phyloP scores from a whole-genome alignment of 805 yeast species.

The Nakazawaea holstii region DNA sequence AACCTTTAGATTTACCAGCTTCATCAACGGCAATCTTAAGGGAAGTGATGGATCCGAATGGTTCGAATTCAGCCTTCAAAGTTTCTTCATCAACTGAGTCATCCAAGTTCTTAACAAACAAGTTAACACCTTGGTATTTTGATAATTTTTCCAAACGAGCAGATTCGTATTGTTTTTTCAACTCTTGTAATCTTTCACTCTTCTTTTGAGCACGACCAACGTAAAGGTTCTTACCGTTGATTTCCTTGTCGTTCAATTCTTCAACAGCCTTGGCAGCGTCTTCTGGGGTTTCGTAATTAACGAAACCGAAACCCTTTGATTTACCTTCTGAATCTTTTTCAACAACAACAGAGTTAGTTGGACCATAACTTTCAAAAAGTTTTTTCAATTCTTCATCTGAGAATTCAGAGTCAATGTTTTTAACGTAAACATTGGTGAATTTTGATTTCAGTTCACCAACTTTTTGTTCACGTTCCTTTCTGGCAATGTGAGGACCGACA shows the following conservation, averaged over 20 bases:
- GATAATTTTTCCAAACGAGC: constrained; percentile 85
- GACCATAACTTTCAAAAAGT: constrained; percentile 70
- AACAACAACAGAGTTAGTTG: constrained; percentile 75
- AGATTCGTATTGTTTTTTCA: constrained; percentile 90
- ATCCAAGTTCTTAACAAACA: constrained; percentile 94
- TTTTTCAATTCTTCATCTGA: constrained; percentile 66
- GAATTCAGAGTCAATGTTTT: constrained; percentile 75
- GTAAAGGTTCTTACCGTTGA: constrained; percentile 79
- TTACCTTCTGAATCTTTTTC: constrained; percentile 82
- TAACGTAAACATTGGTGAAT: constrained; percentile 94
- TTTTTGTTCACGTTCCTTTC: constrained; percentile 91
- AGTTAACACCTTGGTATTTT: constrained; percentile 96
- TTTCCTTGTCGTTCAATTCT: constrained; percentile 80
- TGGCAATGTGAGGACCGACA: constrained; percentile 91
- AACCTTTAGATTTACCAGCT: constrained; percentile 92
- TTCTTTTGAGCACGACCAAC: constrained; percentile 99
- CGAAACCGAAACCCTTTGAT: constrained; percentile 93
- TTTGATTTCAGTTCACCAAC: constrained; percentile 84
- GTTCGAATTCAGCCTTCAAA: constrained; percentile 86
- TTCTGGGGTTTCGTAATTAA: constrained; percentile 84
- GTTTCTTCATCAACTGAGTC: constrained; percentile 88
- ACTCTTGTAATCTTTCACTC: constrained; percentile 94
- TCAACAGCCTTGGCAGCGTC: constrained; percentile 90
- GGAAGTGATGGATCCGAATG: constrained; percentile 92
- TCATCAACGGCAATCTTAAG: constrained; percentile 96